A percentile compares a stretch with the other conserved stretches of the same genome.
Evolutionary conservation across 2,329 filamentous ascomycete species (phyloP).

Genomic region (Phialocephala sp.): DNA sequence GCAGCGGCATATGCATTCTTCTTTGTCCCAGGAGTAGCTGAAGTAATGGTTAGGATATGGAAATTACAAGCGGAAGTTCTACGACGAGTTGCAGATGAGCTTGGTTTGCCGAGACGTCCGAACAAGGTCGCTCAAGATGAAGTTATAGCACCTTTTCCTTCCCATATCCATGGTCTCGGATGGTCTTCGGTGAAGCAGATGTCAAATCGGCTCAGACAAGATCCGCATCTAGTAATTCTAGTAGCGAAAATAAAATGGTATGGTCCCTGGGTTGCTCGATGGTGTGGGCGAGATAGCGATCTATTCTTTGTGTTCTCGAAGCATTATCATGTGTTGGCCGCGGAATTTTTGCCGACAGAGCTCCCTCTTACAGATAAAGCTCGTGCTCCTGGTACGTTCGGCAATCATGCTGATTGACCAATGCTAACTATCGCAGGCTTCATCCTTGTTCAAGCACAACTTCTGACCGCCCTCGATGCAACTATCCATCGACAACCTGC

Average conservation of each 20-base stretch:
- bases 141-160: constrained; percentile 45
- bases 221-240: constrained; percentile 60
- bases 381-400: constrained; percentile 56
- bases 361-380: constrained; percentile 60
- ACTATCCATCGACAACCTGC: constrained; percentile 67
- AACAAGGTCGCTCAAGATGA: constrained; percentile 49
- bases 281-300: constrained; percentile 76
- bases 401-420: neutral
- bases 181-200: constrained; percentile 64
- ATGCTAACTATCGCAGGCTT: constrained; percentile 51
- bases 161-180: constrained; percentile 61
- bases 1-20: constrained; percentile 76
- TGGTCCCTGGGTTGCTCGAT: constrained; percentile 71
- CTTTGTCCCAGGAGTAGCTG: constrained; percentile 73
- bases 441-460: constrained; percentile 70
- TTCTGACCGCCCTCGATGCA: constrained; percentile 68
- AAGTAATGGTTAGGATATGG: constrained; percentile 71
- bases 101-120: constrained; percentile 61
- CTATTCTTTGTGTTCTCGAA: constrained; percentile 77
- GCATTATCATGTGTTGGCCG: constrained; percentile 69
- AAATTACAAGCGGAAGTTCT: constrained; percentile 63
- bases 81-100: constrained; percentile 65
- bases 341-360: constrained; percentile 60
- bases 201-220: constrained; percentile 59
- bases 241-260: constrained; percentile 69